A percentile compares a stretch with the other conserved stretches of the same genome.
Conservation (phyloP, 2,329 filamentous ascomycete genomes). For the Epichloe brachyelytri region DNA sequence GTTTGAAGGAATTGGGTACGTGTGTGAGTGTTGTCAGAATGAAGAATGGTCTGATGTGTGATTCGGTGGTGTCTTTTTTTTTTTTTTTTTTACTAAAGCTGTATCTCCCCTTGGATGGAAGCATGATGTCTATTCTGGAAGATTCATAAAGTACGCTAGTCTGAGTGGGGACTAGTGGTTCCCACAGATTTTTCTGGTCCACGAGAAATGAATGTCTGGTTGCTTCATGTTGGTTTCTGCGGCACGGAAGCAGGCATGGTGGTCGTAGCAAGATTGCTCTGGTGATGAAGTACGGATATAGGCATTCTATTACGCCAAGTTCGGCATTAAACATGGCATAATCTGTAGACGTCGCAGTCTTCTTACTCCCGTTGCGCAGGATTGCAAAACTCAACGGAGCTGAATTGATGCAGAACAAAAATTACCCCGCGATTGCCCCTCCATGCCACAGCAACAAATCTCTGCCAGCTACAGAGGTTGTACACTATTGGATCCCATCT, state of each 20-base stretch:
- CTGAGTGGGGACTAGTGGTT: conserved; percentile 15
- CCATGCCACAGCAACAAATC: not conserved
- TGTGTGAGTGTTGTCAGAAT: not conserved
- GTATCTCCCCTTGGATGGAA: conserved; percentile 2
- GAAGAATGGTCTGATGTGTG: too few species aligned
- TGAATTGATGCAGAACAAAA: not conserved
- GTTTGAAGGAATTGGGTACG: not conserved
- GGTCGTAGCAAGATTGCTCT: too few species aligned
- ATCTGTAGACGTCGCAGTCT: too few species aligned
- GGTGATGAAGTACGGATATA: too few species aligned
- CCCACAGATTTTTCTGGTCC: not conserved
- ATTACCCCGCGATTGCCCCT: conserved; percentile 3
- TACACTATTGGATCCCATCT: too few species aligned
- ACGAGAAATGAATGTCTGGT: too few species aligned
- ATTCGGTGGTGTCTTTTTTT: not conserved
- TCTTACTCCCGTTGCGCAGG: too few species aligned
- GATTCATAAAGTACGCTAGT: conserved; percentile 20
- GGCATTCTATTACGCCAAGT: too few species aligned
- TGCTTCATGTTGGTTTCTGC: too few species aligned
- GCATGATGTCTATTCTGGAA: conserved; percentile 25
- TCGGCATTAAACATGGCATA: too few species aligned
- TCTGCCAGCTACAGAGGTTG: too few species aligned
- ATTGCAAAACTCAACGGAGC: not conserved
- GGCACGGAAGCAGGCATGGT: too few species aligned
- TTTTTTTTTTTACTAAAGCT: conserved; percentile 2